These are phyloP conservation scores for Fusarium sp. DNA, from an alignment of 2,329 filamentous ascomycete species.

Conservation along the genomic window DNA sequence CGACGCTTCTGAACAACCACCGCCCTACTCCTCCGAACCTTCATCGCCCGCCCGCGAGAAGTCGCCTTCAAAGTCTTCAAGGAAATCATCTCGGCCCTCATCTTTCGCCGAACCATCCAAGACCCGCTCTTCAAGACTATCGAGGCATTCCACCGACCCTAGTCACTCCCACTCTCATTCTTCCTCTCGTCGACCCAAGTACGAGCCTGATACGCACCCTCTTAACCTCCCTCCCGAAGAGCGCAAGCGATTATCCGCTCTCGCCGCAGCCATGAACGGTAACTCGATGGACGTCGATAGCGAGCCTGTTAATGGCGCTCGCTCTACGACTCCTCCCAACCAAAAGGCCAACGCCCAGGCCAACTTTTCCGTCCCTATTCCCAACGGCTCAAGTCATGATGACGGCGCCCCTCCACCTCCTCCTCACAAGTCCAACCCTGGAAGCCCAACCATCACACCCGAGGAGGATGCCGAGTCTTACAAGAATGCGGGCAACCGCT, in stretches of 20 bases:
- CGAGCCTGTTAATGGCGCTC: conserved; percentile 64
- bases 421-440: conserved; percentile 75
- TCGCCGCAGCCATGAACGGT: conserved; percentile 69
- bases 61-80: conserved; percentile 50
- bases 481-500: conserved; percentile 94
- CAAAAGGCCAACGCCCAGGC: conserved; percentile 54
- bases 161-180: conserved; percentile 55
- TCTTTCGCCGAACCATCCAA: conserved; percentile 49
- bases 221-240: conserved; percentile 92
- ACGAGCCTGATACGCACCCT: conserved; percentile 81
- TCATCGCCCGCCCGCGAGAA: conserved; percentile 54
- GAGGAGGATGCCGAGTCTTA: conserved; percentile 87
- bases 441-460: conserved; percentile 65
- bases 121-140: conserved; percentile 58
- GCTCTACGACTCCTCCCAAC: conserved; percentile 63
- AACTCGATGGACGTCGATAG: conserved; percentile 83
- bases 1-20: conserved; percentile 52
- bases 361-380: conserved; percentile 65
- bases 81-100: conserved; percentile 49
- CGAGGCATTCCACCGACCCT: conserved; percentile 62
- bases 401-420: conserved; percentile 72
- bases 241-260: conserved; percentile 78
- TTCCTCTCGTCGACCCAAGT: conserved; percentile 63
- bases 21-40: conserved; percentile 51
- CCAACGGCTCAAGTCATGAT: conserved; percentile 58